Conservation (phyloP, 768 basidiomycete genomes). For the Cubamyces sp. region DNA sequence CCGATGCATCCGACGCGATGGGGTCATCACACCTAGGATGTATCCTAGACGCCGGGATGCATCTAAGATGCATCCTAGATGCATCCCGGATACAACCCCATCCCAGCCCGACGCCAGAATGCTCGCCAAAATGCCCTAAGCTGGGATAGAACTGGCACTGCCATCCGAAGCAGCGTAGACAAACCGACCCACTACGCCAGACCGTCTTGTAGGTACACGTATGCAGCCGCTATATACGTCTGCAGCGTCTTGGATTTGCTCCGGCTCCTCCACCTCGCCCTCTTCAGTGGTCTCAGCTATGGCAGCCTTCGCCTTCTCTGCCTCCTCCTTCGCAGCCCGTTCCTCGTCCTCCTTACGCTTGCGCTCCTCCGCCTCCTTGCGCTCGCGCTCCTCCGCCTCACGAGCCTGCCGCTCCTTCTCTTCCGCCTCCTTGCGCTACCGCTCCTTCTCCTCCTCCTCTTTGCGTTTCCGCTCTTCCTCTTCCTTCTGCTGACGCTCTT, state of each 20-base stretch:
- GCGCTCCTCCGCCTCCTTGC: constrained; percentile 41
- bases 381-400: constrained; percentile 41
- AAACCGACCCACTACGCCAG: too few relatives aligned
- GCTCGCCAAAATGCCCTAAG: too few relatives aligned
- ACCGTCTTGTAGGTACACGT: too few relatives aligned
- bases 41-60: too few relatives aligned
- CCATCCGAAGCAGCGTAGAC: too few relatives aligned
- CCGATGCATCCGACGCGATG: too few relatives aligned
- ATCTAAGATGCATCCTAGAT: too few relatives aligned
- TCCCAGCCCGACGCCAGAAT: too few relatives aligned
- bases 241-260: constrained; percentile 32
- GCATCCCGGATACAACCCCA: too few relatives aligned
- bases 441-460: constrained; percentile 43
- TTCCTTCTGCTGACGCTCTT: constrained; percentile 40
- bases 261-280: constrained; percentile 49
- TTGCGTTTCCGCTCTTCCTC: constrained; percentile 42
- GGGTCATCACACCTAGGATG: too few relatives aligned
- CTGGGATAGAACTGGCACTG: too few relatives aligned
- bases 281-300: constrained; percentile 43
- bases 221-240: too few relatives aligned
- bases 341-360: constrained; percentile 46
- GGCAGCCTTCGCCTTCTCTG: constrained; percentile 42
- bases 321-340: constrained; percentile 38
- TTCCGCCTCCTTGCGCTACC: constrained; percentile 44
- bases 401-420: constrained; percentile 49